Evolutionary conservation across 2,329 filamentous ascomycete genomes (phyloP).

Genomic region (Pseudogymnoascus sp.): DNA sequence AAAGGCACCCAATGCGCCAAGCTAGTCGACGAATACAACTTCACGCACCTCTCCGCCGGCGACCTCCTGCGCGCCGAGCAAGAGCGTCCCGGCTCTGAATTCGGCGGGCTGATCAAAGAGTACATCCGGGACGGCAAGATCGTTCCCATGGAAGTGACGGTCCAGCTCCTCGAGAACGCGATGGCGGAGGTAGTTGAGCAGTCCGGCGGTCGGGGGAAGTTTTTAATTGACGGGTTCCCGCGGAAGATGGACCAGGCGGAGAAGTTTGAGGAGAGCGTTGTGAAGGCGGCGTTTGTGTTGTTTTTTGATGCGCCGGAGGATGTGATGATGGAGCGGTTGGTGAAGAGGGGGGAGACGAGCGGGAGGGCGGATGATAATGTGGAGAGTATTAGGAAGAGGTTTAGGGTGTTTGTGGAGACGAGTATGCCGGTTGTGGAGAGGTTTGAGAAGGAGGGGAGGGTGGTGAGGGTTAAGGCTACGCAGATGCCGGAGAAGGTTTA

Average conservation of each 20-base stretch:
- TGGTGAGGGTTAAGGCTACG: slow-evolving; percentile 71
- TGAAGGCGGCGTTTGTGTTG: slow-evolving; percentile 72
- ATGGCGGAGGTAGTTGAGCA: slow-evolving; percentile 64
- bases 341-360: slow-evolving; percentile 87
- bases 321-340: slow-evolving; percentile 73
- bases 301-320: slow-evolving; percentile 92
- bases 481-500: slow-evolving; percentile 55
- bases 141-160: slow-evolving; percentile 97
- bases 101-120: slow-evolving; percentile 83
- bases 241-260: slow-evolving; percentile 94
- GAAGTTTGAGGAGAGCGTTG: slow-evolving; percentile 87
- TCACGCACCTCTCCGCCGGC: slow-evolving; percentile 87
- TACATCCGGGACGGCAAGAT: slow-evolving; percentile 94
- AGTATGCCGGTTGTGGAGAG: slow-evolving; percentile 95
- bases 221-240: slow-evolving; percentile 78
- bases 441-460: slow-evolving; percentile 66
- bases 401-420: slow-evolving; percentile 86
- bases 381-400: slow-evolving; percentile 93
- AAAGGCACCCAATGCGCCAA: slow-evolving; percentile 94
- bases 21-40: slow-evolving; percentile 79
- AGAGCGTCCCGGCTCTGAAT: slow-evolving; percentile 74
- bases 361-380: slow-evolving; percentile 89
- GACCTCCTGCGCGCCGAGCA: slow-evolving; percentile 93
- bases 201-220: slow-evolving; percentile 52
- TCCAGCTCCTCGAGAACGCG: slow-evolving; percentile 86